Conservation (phyloP, 2,329 filamentous ascomycete species). For the Esteya vermicola region DNA sequence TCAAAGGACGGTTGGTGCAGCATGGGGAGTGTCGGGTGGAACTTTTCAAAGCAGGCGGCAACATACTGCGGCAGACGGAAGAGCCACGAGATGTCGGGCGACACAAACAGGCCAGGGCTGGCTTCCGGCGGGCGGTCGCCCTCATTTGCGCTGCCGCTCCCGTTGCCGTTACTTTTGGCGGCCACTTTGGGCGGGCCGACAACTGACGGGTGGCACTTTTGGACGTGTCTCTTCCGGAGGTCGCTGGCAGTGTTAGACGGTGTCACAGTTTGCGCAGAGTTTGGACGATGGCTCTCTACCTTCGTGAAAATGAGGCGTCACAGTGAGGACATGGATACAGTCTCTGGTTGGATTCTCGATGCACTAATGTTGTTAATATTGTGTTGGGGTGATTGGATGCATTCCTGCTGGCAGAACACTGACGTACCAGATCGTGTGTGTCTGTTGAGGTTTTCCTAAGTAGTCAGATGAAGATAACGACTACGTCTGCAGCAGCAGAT, state of each 20-base stretch:
- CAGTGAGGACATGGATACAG: not conserved
- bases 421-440: slow-evolving; percentile 1
- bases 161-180: not conserved
- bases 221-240: not conserved
- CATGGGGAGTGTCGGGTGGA: not conserved
- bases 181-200: too few species aligned
- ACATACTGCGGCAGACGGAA: not conserved
- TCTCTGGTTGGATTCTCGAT: not conserved
- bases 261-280: not conserved
- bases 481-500: not conserved
- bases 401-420: too few species aligned
- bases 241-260: not conserved
- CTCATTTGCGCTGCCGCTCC: not conserved
- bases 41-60: not conserved
- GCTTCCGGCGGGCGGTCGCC: not conserved
- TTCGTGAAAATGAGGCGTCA: not conserved
- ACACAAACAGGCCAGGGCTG: too few species aligned
- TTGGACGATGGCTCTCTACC: not conserved
- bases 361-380: not conserved
- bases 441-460: not conserved
- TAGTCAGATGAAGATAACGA: not conserved
- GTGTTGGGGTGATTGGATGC: not conserved
- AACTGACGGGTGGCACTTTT: slow-evolving; percentile 1
- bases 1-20: not conserved
- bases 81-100: not conserved